Conservation (phyloP, 305 asterid genomes). For the Fraxinus latifolia region DNA sequence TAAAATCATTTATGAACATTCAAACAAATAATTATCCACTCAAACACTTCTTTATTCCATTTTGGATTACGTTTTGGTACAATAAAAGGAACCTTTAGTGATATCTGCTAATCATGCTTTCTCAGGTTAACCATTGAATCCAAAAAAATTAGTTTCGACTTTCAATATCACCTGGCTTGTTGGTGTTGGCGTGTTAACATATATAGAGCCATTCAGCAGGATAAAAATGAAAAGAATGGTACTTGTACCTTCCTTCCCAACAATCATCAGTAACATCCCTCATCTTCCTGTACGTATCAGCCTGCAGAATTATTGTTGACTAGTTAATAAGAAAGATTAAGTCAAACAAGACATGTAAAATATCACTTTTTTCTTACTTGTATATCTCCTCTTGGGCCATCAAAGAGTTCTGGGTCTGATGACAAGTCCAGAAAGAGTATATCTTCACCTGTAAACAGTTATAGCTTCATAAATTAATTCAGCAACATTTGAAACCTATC, state of each 20-base stretch:
- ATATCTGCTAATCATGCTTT: background rate
- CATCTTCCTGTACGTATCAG: constrained; percentile 89
- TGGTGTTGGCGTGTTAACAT: background rate
- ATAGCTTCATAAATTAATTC: constrained; percentile 14
- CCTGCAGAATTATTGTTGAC: constrained; percentile 48
- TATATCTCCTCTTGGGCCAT: constrained; percentile 80
- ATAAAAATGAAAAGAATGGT: background rate
- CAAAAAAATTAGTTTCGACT: background rate
- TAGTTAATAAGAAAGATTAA: constrained; percentile 17
- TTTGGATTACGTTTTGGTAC: background rate
- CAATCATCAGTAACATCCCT: constrained; percentile 71
- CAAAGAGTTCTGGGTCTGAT: constrained; percentile 79
- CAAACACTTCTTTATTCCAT: background rate
- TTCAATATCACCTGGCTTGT: background rate
- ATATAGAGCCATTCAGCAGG: background rate
- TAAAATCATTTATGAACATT: background rate
- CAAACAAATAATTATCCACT: background rate
- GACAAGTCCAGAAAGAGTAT: constrained; percentile 87
- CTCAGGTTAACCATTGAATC: background rate
- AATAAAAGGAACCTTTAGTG: background rate
- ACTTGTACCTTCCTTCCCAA: constrained; percentile 94
- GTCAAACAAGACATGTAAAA: background rate
- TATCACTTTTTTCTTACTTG: constrained; percentile 48
- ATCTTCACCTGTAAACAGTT: constrained; percentile 69
- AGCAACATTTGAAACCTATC: constrained; percentile 15